phyloP scores from a whole-genome alignment of 495 filamentous ascomycete genomes.

The Pyrenula massariospora region DNA sequence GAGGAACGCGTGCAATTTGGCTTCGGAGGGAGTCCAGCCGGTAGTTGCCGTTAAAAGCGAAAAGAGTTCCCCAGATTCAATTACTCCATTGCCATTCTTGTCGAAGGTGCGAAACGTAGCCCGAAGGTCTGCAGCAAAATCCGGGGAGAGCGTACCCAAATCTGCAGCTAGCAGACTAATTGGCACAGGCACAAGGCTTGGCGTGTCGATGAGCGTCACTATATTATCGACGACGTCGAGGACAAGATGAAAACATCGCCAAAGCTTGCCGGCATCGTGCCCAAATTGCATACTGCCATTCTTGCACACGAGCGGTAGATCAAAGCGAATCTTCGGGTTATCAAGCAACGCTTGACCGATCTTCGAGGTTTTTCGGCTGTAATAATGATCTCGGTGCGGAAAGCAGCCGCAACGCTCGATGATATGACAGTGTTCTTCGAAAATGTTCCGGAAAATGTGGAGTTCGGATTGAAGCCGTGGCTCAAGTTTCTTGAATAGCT shows the following conservation, averaged over 20 bases:
- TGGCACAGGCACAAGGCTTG: neutral
- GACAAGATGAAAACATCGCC: neutral
- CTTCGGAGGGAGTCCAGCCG: neutral
- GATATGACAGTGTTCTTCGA: neutral
- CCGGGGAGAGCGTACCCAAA: neutral
- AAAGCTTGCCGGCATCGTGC: neutral
- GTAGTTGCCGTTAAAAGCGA: neutral
- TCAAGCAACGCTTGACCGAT: neutral
- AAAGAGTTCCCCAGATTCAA: neutral
- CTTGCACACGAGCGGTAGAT: neutral
- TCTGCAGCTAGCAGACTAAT: neutral
- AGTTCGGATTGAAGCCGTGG: neutral
- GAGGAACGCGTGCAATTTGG: neutral
- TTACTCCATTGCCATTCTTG: neutral
- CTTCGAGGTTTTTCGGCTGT: neutral
- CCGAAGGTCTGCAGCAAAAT: neutral
- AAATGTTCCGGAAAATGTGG: neutral
- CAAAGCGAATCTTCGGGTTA: neutral
- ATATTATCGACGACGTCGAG: neutral
- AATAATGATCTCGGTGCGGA: neutral
- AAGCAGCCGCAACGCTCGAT: neutral
- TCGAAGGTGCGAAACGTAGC: neutral
- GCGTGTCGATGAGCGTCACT: neutral
- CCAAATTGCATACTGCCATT: neutral
- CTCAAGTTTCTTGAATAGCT: neutral